Evolutionary conservation across 2,329 filamentous ascomycete species (phyloP).

Genomic region (Calycina marina): DNA sequence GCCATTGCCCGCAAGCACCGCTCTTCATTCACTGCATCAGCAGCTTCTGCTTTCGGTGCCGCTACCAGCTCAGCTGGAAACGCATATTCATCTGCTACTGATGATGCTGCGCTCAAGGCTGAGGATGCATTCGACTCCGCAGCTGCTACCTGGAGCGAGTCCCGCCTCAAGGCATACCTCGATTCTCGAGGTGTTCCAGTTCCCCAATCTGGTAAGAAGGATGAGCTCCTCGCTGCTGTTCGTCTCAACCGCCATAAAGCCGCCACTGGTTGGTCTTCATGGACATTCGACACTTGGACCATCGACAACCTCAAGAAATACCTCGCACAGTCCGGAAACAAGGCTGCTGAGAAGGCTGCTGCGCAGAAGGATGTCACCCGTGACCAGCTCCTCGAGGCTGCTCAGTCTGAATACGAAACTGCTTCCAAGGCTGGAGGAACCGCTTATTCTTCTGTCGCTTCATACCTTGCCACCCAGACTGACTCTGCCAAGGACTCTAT

Average conservation of each 20-base stretch:
- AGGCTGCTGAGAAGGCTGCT: conserved; percentile 40
- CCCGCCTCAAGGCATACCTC: conserved; percentile 62
- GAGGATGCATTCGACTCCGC: conserved; percentile 54
- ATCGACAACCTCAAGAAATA: conserved; percentile 54
- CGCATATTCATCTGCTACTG: conserved; percentile 61
- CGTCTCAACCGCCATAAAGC: conserved; percentile 60
- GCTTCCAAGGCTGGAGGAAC: conserved; percentile 43
- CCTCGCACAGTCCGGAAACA: conserved; percentile 35
- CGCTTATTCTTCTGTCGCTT: conserved; percentile 53
- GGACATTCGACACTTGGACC: conserved; percentile 69
- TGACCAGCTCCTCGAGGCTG: conserved; percentile 57
- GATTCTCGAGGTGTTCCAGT: conserved; percentile 65
- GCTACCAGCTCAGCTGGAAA: conserved; percentile 65
- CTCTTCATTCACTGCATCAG: conserved; percentile 48
- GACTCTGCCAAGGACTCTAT: conserved; percentile 46
- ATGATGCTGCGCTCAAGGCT: conserved; percentile 45
- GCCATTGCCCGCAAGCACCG: conserved; percentile 83
- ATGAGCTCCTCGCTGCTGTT: conserved; percentile 62
- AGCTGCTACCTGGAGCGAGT: conserved; percentile 51
- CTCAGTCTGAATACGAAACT: conserved; percentile 43
- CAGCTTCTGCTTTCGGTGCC: conserved; percentile 50
- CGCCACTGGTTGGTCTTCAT: conserved; percentile 50
- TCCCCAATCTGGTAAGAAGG: conserved; percentile 54
- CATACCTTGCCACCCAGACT: conserved; percentile 52
- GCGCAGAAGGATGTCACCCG: conserved; percentile 51